phyloP scores from a whole-genome alignment of 768 basidiomycete genomes.

The Trametes punicea region DNA sequence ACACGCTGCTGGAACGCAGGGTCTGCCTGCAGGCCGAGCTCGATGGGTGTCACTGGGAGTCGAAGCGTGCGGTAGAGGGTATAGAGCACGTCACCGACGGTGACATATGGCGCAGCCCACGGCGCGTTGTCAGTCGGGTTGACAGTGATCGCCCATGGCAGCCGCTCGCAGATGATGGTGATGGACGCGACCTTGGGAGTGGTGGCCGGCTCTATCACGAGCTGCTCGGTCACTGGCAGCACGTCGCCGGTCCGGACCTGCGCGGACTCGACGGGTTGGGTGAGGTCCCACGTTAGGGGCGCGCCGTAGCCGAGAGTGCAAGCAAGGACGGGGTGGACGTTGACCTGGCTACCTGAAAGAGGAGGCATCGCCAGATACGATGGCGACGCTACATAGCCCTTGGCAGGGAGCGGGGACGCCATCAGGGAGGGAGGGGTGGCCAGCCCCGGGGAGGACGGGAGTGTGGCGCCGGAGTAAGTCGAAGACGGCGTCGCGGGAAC shows the following conservation, averaged over 20 bases:
- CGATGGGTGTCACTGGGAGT: constrained; percentile 34
- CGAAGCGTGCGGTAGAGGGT: constrained; percentile 46
- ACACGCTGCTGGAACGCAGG: constrained; percentile 34
- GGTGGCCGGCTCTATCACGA: constrained; percentile 30
- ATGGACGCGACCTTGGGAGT: constrained; percentile 30
- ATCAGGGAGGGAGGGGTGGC: constrained; percentile 18
- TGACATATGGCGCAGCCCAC: constrained; percentile 30
- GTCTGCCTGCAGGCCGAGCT: constrained; percentile 36
- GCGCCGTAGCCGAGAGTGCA: neutral
- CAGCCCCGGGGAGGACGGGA: constrained; percentile 23
- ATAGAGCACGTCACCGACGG: constrained; percentile 48
- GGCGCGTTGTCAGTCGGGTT: constrained; percentile 16
- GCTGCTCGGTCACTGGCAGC: neutral
- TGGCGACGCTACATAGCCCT: constrained; percentile 5
- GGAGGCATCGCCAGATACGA: constrained; percentile 1
- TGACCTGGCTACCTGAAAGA: constrained; percentile 7
- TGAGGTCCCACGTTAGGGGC: constrained; percentile 19
- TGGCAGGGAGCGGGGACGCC: constrained; percentile 3
- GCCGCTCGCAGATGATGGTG: constrained; percentile 30
- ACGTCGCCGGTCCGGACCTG: neutral
- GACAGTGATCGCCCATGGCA: constrained; percentile 39
- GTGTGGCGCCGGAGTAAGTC: constrained; percentile 19
- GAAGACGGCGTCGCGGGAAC: constrained; percentile 24
- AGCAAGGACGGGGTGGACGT: constrained; percentile 24
- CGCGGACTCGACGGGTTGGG: constrained; percentile 4